phyloP scores from a whole-genome alignment of 2,329 filamentous ascomycete species.

The Leptographium wingfieldii region DNA sequence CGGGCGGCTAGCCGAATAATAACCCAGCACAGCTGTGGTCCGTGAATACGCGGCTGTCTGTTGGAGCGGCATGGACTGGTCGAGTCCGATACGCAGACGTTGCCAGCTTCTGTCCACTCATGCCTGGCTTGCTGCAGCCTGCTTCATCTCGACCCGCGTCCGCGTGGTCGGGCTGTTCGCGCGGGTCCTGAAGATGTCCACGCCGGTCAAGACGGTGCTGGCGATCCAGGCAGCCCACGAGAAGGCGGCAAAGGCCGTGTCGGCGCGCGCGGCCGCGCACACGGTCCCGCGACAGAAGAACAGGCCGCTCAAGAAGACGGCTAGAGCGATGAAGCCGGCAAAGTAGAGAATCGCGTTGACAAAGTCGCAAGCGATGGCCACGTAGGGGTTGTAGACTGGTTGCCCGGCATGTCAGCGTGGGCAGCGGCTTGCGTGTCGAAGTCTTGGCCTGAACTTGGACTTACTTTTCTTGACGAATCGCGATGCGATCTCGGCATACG shows the following conservation, averaged over 20 bases:
- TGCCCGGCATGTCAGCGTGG: neutral
- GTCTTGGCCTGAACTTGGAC: constrained; percentile 1
- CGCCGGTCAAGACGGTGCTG: constrained; percentile 31
- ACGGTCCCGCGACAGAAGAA: constrained; percentile 45
- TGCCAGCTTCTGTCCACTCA: neutral
- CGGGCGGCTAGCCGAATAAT: neutral
- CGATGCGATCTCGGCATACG: constrained; percentile 38
- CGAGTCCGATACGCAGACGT: neutral
- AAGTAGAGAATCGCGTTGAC: constrained; percentile 45
- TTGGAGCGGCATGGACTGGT: too few relatives aligned
- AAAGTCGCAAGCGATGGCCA: constrained; percentile 34
- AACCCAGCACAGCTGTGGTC: constrained; percentile 6
- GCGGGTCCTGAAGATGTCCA: constrained; percentile 34
- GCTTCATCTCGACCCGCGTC: constrained; percentile 25
- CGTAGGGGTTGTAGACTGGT: constrained; percentile 34
- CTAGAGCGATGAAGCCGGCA: constrained; percentile 44
- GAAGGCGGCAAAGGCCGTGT: constrained; percentile 40
- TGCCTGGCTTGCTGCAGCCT: constrained; percentile 9
- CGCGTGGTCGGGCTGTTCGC: constrained; percentile 16
- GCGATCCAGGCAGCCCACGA: constrained; percentile 41
- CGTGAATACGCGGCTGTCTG: too few relatives aligned
- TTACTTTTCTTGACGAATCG: constrained; percentile 30
- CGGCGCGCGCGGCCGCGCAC: constrained; percentile 41
- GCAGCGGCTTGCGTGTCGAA: too few relatives aligned
- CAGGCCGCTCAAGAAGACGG: constrained; percentile 42